A percentile compares a stretch with the other conserved stretches of the same genome.
These are phyloP conservation scores for Viola pubescens DNA, from an alignment of 441 rosid species.

Conservation along the genomic window DNA sequence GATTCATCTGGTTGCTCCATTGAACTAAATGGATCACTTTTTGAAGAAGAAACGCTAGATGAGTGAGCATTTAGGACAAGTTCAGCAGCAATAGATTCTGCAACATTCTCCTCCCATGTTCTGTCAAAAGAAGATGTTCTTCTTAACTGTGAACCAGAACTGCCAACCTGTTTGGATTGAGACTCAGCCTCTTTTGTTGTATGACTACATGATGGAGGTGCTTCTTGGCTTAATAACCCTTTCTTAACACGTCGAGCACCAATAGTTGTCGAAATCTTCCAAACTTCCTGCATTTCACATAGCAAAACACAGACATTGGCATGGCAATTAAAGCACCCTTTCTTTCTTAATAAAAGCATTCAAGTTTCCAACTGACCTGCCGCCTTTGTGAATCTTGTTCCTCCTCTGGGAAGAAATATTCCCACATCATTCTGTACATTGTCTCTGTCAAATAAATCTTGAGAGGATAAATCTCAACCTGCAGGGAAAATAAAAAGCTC, in stretches of 20 bases:
- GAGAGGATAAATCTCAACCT: slow-evolving; percentile 96
- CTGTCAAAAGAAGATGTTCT: slow-evolving; percentile 93
- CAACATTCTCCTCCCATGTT: slow-evolving; percentile 92
- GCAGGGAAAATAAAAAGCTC: slow-evolving; percentile 15
- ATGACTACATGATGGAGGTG: slow-evolving; percentile 45
- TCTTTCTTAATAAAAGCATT: background rate
- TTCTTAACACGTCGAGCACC: slow-evolving; percentile 84
- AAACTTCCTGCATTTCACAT: slow-evolving; percentile 62
- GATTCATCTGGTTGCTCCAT: slow-evolving; percentile 70
- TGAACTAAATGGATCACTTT: slow-evolving; percentile 35
- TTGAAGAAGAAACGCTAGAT: slow-evolving; percentile 38
- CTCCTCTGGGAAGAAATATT: slow-evolving; percentile 89
- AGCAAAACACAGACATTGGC: slow-evolving; percentile 16
- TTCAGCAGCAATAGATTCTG: slow-evolving; percentile 90
- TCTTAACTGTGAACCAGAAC: slow-evolving; percentile 58
- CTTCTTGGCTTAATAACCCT: slow-evolving; percentile 52
- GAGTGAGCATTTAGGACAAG: slow-evolving; percentile 71
- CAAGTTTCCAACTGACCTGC: slow-evolving; percentile 43
- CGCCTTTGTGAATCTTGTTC: slow-evolving; percentile 95
- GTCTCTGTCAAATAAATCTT: slow-evolving; percentile 92
- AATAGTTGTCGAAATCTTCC: slow-evolving; percentile 95
- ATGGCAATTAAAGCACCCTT: slow-evolving; percentile 5
- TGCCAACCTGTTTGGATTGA: slow-evolving; percentile 38
- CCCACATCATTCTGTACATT: slow-evolving; percentile 98
- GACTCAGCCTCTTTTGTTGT: slow-evolving; percentile 52